Percentiles rank a stretch among this genome's conserved stretches.
Conservation (phyloP, 140 eudicot genomes). For the Bidens hawaiensis region DNA sequence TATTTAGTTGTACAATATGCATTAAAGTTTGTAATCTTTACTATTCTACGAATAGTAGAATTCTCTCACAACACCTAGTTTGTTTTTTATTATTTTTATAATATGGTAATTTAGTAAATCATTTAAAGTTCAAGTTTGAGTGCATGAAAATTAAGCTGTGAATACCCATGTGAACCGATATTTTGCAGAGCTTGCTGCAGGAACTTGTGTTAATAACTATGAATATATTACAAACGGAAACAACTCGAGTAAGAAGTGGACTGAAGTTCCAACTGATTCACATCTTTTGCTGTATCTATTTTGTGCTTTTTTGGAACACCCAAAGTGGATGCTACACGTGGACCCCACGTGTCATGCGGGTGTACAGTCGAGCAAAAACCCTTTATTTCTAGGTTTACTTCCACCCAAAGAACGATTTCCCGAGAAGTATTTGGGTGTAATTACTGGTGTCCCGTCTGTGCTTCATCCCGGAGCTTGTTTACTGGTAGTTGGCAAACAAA, state of each 20-base stretch:
- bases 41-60: too few species aligned
- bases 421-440: conserved; percentile 72
- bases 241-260: conserved; percentile 75
- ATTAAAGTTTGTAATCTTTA: too few species aligned
- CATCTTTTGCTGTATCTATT: conserved; percentile 80
- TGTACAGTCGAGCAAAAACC: conserved; percentile 84
- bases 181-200: conserved; percentile 77
- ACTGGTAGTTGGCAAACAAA: conserved; percentile 74
- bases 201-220: conserved; percentile 81
- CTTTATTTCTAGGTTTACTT: conserved; percentile 75
- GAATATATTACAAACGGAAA: conserved; percentile 63
- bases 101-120: neutral
- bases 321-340: conserved; percentile 90
- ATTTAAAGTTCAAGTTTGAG: neutral
- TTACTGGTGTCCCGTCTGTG: conserved; percentile 74
- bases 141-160: neutral
- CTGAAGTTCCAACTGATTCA: conserved; percentile 85
- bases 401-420: conserved; percentile 96
- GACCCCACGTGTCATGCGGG: conserved; percentile 83
- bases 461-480: conserved; percentile 93
- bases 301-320: conserved; percentile 91
- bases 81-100: too few species aligned
- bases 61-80: too few species aligned
- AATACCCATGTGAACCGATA: neutral
- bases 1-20: too few species aligned